These are phyloP conservation scores for Arctostaphylos glauca DNA, from an alignment of 148 eudicot species.

Conservation along the genomic window DNA sequence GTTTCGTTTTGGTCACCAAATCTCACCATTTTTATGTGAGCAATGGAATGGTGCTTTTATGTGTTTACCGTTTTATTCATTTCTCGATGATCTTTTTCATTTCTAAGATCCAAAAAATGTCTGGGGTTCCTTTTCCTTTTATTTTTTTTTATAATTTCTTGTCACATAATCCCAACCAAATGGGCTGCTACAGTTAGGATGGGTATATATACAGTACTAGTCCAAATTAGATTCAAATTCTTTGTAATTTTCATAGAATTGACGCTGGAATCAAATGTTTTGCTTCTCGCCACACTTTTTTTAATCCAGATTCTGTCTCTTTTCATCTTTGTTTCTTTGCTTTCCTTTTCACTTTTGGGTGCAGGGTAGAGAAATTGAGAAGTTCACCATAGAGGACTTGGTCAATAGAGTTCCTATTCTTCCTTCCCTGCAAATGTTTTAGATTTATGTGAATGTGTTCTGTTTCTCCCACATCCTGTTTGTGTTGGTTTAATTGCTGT, in stretches of 20 bases:
- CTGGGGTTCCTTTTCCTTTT: background rate
- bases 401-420: background rate
- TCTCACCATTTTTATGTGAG: background rate
- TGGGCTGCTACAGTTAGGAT: background rate
- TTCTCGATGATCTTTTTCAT: background rate
- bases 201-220: background rate
- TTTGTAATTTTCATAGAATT: background rate
- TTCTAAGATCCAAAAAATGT: background rate
- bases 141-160: background rate
- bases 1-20: background rate
- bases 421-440: background rate
- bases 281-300: background rate
- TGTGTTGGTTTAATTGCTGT: background rate
- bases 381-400: background rate
- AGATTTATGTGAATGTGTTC: background rate
- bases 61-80: background rate
- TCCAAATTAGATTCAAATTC: background rate
- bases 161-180: background rate
- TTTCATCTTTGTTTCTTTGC: background rate
- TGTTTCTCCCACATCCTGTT: background rate
- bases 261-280: background rate
- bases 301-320: background rate
- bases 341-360: background rate
- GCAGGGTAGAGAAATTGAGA: background rate
- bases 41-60: no score